phyloP scores from a whole-genome alignment of 2,329 filamentous ascomycete species.

The Scleromitrula shiraiana region DNA sequence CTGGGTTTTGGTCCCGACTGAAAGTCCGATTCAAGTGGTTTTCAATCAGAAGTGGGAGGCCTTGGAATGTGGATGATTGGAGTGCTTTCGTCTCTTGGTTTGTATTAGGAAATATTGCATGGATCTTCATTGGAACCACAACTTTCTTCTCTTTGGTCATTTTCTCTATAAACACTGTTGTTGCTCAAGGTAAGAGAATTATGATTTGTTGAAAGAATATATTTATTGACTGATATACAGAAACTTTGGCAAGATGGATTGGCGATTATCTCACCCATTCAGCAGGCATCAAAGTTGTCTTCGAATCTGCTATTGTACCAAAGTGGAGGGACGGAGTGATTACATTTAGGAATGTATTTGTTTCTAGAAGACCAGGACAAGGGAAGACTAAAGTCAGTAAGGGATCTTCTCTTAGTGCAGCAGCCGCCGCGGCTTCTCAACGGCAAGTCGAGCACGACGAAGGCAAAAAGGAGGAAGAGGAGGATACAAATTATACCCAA shows the following conservation, averaged over 20 bases:
- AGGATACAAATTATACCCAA: slow-evolving; percentile 96
- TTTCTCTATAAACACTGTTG: slow-evolving; percentile 87
- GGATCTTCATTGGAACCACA: slow-evolving; percentile 93
- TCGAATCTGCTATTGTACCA: slow-evolving; percentile 95
- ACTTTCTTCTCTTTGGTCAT: slow-evolving; percentile 94
- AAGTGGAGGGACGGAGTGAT: slow-evolving; percentile 95
- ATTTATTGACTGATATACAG: slow-evolving; percentile 36
- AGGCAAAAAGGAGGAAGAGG: slow-evolving; percentile 43
- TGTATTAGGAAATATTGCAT: slow-evolving; percentile 83
- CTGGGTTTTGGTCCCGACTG: slow-evolving; percentile 82
- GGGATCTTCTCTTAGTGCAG: slow-evolving; percentile 76
- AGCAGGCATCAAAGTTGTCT: slow-evolving; percentile 86
- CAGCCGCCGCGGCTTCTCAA: slow-evolving; percentile 74
- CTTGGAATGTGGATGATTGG: slow-evolving; percentile 95
- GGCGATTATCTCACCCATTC: slow-evolving; percentile 94
- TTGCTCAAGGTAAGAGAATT: slow-evolving; percentile 69
- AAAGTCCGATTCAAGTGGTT: slow-evolving; percentile 97
- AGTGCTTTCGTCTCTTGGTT: slow-evolving; percentile 95
- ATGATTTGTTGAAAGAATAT: slow-evolving; percentile 13
- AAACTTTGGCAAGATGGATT: slow-evolving; percentile 87
- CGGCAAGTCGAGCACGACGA: slow-evolving; percentile 45
- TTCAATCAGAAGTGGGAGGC: slow-evolving; percentile 85
- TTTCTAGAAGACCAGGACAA: slow-evolving; percentile 83
- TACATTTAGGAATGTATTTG: slow-evolving; percentile 92
- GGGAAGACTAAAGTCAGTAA: slow-evolving; percentile 78